Evolutionary conservation across 345 rosid species (phyloP).

Genomic region (Laguncularia racemosa): DNA sequence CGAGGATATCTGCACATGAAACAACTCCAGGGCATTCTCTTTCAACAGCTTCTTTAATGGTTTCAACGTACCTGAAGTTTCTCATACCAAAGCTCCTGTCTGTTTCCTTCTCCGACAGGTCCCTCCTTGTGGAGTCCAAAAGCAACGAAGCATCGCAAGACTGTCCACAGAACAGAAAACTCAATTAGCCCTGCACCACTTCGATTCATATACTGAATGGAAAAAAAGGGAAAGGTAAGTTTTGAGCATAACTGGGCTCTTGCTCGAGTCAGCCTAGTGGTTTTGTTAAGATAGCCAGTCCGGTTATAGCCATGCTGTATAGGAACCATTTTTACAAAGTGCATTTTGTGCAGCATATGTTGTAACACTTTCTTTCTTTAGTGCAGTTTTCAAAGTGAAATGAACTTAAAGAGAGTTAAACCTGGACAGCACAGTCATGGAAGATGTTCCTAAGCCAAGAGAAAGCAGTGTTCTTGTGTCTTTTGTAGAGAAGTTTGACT

Average conservation of each 20-base stretch:
- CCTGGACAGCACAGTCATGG: constrained; percentile 98
- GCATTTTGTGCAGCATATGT: background rate
- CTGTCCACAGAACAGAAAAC: constrained; percentile 16
- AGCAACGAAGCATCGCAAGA: constrained; percentile 95
- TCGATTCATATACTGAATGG: background rate
- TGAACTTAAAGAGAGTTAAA: constrained; percentile 1
- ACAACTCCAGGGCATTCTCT: constrained; percentile 94
- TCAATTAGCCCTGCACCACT: background rate
- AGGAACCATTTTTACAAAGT: too few relatives aligned
- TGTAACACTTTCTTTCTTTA: background rate
- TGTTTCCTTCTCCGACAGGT: constrained; percentile 86
- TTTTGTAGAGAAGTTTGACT: constrained; percentile 88
- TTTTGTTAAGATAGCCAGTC: too few relatives aligned
- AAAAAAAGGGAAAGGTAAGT: background rate
- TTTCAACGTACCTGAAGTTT: constrained; percentile 91
- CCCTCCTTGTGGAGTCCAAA: constrained; percentile 93
- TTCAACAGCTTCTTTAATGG: constrained; percentile 88
- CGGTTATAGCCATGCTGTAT: too few relatives aligned
- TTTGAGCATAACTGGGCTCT: constrained; percentile 1
- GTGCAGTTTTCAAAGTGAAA: background rate
- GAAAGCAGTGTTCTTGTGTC: constrained; percentile 99
- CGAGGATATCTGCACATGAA: constrained; percentile 85
- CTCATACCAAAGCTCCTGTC: constrained; percentile 95
- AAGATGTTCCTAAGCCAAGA: constrained; percentile 98
- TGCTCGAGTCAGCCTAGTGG: background rate